These are phyloP conservation scores for Pichia terricola DNA, from an alignment of 1,139 yeast species.

Conservation along the genomic window DNA sequence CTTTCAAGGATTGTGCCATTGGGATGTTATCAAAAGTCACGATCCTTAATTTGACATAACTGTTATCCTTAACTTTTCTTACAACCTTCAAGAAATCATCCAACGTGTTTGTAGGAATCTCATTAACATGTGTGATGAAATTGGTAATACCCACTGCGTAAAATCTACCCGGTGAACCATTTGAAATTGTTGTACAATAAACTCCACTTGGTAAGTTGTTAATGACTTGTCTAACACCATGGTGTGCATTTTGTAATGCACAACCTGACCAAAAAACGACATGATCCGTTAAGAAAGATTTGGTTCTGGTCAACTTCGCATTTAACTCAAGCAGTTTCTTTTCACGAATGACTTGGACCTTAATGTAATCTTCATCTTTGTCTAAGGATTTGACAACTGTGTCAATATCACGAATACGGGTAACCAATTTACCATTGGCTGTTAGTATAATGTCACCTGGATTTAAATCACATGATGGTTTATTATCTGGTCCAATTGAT, in stretches of 20 bases:
- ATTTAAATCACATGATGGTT: constrained; percentile 29
- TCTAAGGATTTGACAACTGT: constrained; percentile 33
- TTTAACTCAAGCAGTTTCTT: constrained; percentile 43
- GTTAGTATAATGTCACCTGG: constrained; percentile 69
- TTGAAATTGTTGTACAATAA: constrained; percentile 60
- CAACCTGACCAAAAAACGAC: constrained; percentile 80
- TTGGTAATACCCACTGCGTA: constrained; percentile 74
- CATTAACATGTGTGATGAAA: constrained; percentile 85
- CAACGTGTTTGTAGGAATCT: constrained; percentile 58
- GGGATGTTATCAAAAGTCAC: constrained; percentile 84
- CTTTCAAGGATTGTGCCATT: constrained; percentile 73
- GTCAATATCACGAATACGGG: constrained; percentile 58
- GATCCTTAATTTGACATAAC: constrained; percentile 71
- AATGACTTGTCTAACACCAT: constrained; percentile 68
- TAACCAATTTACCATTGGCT: constrained; percentile 55
- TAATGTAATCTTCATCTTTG: constrained; percentile 29
- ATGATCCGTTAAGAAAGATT: constrained; percentile 52
- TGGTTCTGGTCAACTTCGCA: constrained; percentile 56
- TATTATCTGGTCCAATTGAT: constrained; percentile 24
- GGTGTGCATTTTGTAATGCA: constrained; percentile 56
- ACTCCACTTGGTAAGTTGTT: constrained; percentile 73
- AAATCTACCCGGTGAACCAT: constrained; percentile 81
- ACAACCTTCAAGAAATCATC: constrained; percentile 57
- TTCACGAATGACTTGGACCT: constrained; percentile 58
- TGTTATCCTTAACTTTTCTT: constrained; percentile 52